Evolutionary conservation across 495 filamentous ascomycete genomes (phyloP), one percentile per base, ranked within the genome.

Genomic region (Podospora didyma): DNA sequence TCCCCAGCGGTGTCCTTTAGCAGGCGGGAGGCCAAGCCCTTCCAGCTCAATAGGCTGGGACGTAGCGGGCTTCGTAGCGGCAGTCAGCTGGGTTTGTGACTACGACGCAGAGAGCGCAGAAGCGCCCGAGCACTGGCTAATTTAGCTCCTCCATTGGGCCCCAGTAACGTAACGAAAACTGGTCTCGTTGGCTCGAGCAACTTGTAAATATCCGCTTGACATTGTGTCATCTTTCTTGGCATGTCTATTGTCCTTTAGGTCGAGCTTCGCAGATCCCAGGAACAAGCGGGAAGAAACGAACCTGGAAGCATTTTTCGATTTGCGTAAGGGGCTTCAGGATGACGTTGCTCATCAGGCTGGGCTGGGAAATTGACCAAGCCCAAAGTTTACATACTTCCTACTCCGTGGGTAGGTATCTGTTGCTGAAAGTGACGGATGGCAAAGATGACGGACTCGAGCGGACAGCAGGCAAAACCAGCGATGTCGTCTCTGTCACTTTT

Each of bases 161-260:
- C 53, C 48, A 22, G 10, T 58, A 58, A 59, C 53, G 57, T 59
- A 63, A 59, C 51, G 37, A 14, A 41, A 59, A 62, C 35, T 23
- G 6, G 37, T 57, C 53, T 57, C 58, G 61, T 60, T 60, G 61
- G 61, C 51, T 45, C 21, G 21, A 14, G 26, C 24, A 16, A 31
- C 48, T 28, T 50, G 53, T 54, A 16, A 54, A 45, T 34, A 37
- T 51, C 31, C 47, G 56, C 51, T 50, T 51, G 45, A 2, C 57
- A 66, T 66, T 58, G 59, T 66, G 65, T 60, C 65, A 68, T 70
- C 59, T 14, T 23, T 5, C 37, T 41, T 41, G 37, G 37, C 37
- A 41, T 4, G 11, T 41, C 37, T 41, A 16, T 41, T 14, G 37
- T 41, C 37, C 16, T 6, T 41, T 14, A 14, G 37, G n/a, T 17